Base-by-base conservation (phyloP, 192 early-diverging fungal genomes). In the Umbelopsis sp. region DNA sequence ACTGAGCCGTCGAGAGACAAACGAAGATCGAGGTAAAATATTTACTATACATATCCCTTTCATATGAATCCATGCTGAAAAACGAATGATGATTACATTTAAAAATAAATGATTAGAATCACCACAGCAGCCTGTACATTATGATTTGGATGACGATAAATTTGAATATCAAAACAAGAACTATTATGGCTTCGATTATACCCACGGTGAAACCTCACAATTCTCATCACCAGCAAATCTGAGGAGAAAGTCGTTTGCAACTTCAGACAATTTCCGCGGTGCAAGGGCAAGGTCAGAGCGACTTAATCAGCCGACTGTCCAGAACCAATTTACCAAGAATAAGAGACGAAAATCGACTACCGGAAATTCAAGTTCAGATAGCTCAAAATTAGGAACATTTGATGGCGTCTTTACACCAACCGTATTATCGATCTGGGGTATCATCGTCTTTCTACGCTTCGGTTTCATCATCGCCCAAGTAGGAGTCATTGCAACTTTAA, bases 351-450 rank as follows among this genome's bases (percentile, higher is more conserved):
- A 32, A 62, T 31, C 56, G 25, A 14, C 29, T 0, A 14, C 54
- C 4, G 31, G 0, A 0, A 34, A 32, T 20, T 62, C 79, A 9
- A 70, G 74, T 21, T 73, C 71, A 47, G 75, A 71, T 1, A 74
- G 72, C 5, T 74, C 77, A 20, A 92, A 90, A 73, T 85, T 92
- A 20, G 87, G 86, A 20, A 87, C 87, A 17, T 86, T 88, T 77
- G 86, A 86, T n/a, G 90, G 90, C 2, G 90, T 92, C 59, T 92
- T 92, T 74, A 68, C 89, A 38, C 90, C 89, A 16, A 86, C 88
- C n/a, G 81, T 82, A 45, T 80, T 89, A 59, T 85, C 82, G 50
- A 89, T 92, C 81, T 92, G 90, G 90, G 87, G 88, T 49, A 89
- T 91, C 65, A 81, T 91, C 73, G 77, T 89, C 36, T 92, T 87